phyloP scores from a whole-genome alignment of 2,329 filamentous ascomycete genomes.

The Ophiosphaerella herpotricha region DNA sequence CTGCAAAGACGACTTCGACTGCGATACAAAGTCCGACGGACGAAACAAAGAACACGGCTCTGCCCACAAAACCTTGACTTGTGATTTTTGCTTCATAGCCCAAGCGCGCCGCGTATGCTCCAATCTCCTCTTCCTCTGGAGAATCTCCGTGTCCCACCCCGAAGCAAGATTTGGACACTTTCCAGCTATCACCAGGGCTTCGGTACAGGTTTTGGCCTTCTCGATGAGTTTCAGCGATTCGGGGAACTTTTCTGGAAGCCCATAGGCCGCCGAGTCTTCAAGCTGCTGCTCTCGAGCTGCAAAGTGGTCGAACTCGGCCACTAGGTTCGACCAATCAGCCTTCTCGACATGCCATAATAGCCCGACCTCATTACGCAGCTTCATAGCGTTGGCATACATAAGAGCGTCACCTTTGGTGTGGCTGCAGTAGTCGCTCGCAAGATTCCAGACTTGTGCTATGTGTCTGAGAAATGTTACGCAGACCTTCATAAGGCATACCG shows the following conservation, averaged over 20 bases:
- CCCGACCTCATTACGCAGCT: not conserved
- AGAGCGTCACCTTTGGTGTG: too few relatives aligned
- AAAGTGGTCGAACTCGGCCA: not conserved
- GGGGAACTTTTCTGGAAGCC: not conserved
- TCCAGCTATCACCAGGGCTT: not conserved
- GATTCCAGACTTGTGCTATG: constrained; percentile 3
- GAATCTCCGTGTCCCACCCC: not conserved
- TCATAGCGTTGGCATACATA: not conserved
- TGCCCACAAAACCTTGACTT: too few relatives aligned
- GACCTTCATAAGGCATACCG: constrained; percentile 1
- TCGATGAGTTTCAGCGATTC: not conserved
- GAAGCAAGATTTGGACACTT: not conserved
- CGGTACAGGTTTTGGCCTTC: not conserved
- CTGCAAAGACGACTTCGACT: too few relatives aligned
- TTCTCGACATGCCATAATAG: constrained; percentile 3
- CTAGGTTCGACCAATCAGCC: constrained; percentile 2
- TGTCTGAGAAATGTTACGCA: constrained; percentile 3
- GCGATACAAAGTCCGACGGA: too few relatives aligned
- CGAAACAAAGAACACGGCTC: not conserved
- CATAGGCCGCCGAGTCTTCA: not conserved
- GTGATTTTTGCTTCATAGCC: too few relatives aligned
- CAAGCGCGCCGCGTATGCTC: too few relatives aligned
- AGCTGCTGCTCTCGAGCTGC: not conserved
- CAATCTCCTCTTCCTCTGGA: too few relatives aligned
- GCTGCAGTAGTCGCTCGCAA: not conserved